A percentile compares a stretch with the other conserved stretches of the same genome.
These are phyloP conservation scores for Xylaria sp. DNA, from an alignment of 2,329 filamentous ascomycete species.

Conservation along the genomic window DNA sequence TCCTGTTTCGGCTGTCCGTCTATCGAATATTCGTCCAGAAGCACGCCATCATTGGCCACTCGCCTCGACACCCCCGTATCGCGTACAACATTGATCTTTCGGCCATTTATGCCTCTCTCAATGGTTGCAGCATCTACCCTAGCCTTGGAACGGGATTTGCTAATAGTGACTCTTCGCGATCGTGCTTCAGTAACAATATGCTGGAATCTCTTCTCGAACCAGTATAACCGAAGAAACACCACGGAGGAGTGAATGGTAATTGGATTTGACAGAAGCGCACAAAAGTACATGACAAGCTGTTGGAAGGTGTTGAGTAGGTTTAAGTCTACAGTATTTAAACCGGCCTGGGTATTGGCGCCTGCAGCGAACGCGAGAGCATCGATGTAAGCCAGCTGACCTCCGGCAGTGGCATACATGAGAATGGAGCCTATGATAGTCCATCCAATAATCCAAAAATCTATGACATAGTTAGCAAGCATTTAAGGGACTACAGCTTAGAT, in stretches of 20 bases:
- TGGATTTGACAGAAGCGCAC: slow-evolving; percentile 80
- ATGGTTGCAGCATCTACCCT: slow-evolving; percentile 59
- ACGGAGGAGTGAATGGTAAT: slow-evolving; percentile 87
- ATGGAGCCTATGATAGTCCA: slow-evolving; percentile 80
- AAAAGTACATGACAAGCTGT: slow-evolving; percentile 77
- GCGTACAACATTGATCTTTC: slow-evolving; percentile 74
- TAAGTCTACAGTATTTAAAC: slow-evolving; percentile 82
- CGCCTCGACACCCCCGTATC: slow-evolving; percentile 64
- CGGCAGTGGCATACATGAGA: slow-evolving; percentile 72
- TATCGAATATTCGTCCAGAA: slow-evolving; percentile 58
- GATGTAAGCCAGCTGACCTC: slow-evolving; percentile 76
- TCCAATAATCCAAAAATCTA: slow-evolving; percentile 83
- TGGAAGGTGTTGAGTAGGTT: slow-evolving; percentile 77
- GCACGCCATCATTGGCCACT: slow-evolving; percentile 70
- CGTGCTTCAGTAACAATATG: slow-evolving; percentile 80
- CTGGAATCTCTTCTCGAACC: slow-evolving; percentile 98
- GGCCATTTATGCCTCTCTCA: slow-evolving; percentile 73
- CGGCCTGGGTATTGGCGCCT: slow-evolving; percentile 90
- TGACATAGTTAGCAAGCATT: slow-evolving; percentile 30
- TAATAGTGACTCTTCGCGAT: slow-evolving; percentile 71
- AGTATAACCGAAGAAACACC: slow-evolving; percentile 92
- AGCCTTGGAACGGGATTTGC: slow-evolving; percentile 68
- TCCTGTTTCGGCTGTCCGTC: slow-evolving; percentile 45
- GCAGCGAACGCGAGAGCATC: slow-evolving; percentile 91
- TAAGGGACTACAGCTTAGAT: not conserved